Evolutionary conservation across 2,329 filamentous ascomycete species (phyloP).

Genomic region (Xylariaceae sp.): DNA sequence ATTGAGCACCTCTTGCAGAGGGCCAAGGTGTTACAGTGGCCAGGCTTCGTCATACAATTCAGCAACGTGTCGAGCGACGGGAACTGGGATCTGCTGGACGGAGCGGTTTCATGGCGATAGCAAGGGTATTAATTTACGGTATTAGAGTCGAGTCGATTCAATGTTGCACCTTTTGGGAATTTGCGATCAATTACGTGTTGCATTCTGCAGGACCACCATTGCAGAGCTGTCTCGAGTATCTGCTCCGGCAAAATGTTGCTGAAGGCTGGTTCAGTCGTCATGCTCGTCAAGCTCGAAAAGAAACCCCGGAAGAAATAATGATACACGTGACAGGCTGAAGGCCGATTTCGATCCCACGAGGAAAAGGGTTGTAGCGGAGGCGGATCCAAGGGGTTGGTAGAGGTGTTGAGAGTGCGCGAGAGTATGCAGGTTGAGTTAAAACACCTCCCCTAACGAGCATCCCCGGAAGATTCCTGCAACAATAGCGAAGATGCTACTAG

Average conservation of each 20-base stretch:
- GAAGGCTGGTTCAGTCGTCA: constrained; percentile 33
- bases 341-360: constrained; percentile 30
- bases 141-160: constrained; percentile 33
- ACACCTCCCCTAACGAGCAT: constrained; percentile 23
- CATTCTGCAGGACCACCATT: constrained; percentile 33
- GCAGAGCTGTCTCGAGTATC: constrained; percentile 33
- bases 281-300: constrained; percentile 33
- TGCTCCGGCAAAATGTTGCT: constrained; percentile 31
- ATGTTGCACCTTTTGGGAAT: constrained; percentile 35
- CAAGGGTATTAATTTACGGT: constrained; percentile 31
- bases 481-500: constrained; percentile 19
- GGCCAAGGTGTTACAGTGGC: constrained; percentile 19
- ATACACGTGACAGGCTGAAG: constrained; percentile 34
- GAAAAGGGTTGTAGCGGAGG: constrained; percentile 20
- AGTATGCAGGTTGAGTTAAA: constrained; percentile 20
- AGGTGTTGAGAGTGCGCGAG: constrained; percentile 16
- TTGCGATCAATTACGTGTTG: constrained; percentile 37
- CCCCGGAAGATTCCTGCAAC: constrained; percentile 20
- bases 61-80: constrained; percentile 11
- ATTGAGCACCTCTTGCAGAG: constrained; percentile 13
- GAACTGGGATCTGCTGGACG: constrained; percentile 13
- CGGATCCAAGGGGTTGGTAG: constrained; percentile 25
- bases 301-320: constrained; percentile 34
- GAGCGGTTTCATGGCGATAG: constrained; percentile 28
- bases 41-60: constrained; percentile 17